These are phyloP conservation scores for Eimeria zaria DNA, from an alignment of 169 alveolate species.

Conservation along the genomic window DNA sequence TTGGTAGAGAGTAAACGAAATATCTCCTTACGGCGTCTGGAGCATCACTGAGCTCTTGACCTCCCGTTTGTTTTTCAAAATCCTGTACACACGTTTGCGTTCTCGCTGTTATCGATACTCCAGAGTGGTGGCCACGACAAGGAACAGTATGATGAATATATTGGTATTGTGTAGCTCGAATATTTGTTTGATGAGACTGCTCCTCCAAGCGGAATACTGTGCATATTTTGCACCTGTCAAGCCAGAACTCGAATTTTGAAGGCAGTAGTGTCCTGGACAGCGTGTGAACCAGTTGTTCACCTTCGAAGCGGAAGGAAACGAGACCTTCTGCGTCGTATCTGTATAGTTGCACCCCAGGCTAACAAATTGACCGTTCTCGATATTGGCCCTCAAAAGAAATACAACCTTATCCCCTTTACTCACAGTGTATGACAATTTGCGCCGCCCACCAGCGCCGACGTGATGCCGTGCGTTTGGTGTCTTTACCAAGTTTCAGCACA, in stretches of 20 bases:
- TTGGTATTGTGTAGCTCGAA: neutral
- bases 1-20: neutral
- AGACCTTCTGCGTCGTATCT: neutral
- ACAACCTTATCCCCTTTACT: neutral
- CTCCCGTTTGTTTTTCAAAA: constrained; percentile 58
- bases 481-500: neutral
- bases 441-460: no score
- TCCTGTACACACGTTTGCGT: constrained; percentile 19
- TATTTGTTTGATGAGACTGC: neutral
- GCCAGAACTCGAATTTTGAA: constrained; percentile 77
- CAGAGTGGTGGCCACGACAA: neutral
- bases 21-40: constrained; percentile 77
- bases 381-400: neutral
- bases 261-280: constrained; percentile 50
- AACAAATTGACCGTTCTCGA: neutral
- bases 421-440: neutral
- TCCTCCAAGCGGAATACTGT: neutral
- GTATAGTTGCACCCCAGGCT: neutral
- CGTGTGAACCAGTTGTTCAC: constrained; percentile 59
- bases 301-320: constrained; percentile 66
- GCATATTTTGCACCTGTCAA: constrained; percentile 62
- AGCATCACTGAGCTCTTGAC: constrained; percentile 21
- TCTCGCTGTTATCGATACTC: neutral
- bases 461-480: neutral
- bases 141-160: neutral